A percentile compares a stretch with the other conserved stretches of the same genome.
phyloP scores from a whole-genome alignment of 176 grass and related monocot genomes.

The Carex cristatella region DNA sequence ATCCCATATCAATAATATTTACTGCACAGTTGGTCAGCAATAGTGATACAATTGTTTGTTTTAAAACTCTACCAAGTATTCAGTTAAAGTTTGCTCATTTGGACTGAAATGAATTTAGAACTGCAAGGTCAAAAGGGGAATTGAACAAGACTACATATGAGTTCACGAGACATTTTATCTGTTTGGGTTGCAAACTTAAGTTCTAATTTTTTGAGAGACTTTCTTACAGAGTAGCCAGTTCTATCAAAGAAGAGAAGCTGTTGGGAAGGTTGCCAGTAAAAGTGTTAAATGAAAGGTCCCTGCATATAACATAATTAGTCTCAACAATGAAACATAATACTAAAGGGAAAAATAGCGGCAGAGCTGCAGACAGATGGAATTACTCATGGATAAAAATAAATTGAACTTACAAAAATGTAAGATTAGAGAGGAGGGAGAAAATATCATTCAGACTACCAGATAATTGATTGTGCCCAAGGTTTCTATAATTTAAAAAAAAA shows the following conservation, averaged over 20 bases:
- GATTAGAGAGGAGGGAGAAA: constrained; percentile 57
- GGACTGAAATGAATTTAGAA: background rate
- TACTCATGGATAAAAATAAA: constrained; percentile 24
- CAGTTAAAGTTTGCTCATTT: background rate
- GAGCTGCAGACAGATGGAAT: background rate
- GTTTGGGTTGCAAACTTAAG: background rate
- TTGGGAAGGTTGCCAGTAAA: constrained; percentile 60
- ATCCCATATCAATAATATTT: background rate
- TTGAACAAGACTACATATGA: background rate
- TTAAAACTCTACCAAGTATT: background rate
- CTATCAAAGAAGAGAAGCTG: constrained; percentile 55
- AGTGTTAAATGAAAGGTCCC: constrained; percentile 70
- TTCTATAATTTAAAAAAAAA: constrained; percentile 43
- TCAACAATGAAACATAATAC: constrained; percentile 13
- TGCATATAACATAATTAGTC: constrained; percentile 29
- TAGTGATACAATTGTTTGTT: background rate
- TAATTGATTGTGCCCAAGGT: constrained; percentile 76
- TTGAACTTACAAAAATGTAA: constrained; percentile 68
- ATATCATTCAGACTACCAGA: constrained; percentile 45
- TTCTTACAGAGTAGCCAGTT: constrained; percentile 67
- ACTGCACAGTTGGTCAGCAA: background rate
- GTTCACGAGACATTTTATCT: constrained; percentile 2
- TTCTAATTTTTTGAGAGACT: background rate
- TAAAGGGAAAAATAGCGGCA: background rate
- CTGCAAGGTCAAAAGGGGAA: background rate